phyloP scores from a whole-genome alignment of 2,329 filamentous ascomycete species.

The Ophiostoma angusticollis region DNA sequence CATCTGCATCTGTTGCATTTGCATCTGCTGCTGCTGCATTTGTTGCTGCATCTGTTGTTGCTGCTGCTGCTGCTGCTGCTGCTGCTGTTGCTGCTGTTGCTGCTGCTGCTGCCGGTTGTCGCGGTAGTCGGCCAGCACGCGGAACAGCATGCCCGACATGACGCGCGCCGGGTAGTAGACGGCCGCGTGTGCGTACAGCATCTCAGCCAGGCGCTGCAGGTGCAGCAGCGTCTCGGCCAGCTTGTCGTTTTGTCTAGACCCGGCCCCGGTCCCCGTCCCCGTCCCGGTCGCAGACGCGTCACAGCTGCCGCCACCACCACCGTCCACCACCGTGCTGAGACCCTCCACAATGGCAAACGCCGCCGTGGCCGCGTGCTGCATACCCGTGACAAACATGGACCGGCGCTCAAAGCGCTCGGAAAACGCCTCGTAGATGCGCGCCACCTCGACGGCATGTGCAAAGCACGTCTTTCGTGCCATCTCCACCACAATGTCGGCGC shows the following conservation, averaged over 20 bases:
- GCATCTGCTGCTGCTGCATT: background rate
- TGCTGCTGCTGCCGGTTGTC: background rate
- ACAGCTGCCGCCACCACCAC: too few relatives aligned
- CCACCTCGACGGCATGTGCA: conserved; percentile 8
- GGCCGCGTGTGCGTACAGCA: conserved; percentile 4
- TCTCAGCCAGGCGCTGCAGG: conserved; percentile 4
- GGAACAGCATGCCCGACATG: conserved; percentile 7
- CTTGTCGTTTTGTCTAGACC: too few relatives aligned
- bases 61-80: background rate
- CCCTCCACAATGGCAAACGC: conserved; percentile 9
- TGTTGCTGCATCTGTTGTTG: background rate
- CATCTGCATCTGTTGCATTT: background rate
- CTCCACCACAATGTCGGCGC: conserved; percentile 5
- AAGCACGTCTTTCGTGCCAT: conserved; percentile 8
- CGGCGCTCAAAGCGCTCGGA: conserved; percentile 6
- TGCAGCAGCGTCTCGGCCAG: conserved; percentile 6
- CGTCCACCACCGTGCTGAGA: too few relatives aligned
- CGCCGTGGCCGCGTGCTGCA: conserved; percentile 10
- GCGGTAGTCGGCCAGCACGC: conserved; percentile 6
- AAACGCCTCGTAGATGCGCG: conserved; percentile 7
- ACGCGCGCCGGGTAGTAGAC: conserved; percentile 6
- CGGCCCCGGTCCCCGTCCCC: too few relatives aligned
- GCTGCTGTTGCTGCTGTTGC: conserved; percentile 1
- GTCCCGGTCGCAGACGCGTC: too few relatives aligned
- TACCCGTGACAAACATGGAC: conserved; percentile 10